Conservation (phyloP, 176 grass and related monocot species). For the Phyllostachys edulis region DNA sequence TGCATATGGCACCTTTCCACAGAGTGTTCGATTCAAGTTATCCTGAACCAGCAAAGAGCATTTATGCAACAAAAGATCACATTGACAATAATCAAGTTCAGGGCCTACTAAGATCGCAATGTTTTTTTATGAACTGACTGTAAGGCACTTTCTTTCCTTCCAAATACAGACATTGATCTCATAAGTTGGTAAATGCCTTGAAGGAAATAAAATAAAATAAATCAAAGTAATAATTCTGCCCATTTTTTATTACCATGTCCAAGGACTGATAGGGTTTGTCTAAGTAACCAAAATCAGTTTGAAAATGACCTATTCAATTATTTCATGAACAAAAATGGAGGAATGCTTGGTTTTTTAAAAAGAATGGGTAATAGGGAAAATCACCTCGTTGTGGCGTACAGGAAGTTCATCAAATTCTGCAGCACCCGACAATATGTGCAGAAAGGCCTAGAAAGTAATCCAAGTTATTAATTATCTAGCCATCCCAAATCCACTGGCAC, state of each 20-base stretch:
- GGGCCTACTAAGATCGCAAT: slow-evolving; percentile 3
- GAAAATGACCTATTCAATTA: background rate
- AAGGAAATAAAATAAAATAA: background rate
- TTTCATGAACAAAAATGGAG: background rate
- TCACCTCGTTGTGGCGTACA: slow-evolving; percentile 96
- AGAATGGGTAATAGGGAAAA: background rate
- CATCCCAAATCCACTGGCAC: slow-evolving; percentile 24
- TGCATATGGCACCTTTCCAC: slow-evolving; percentile 62
- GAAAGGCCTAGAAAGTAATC: slow-evolving; percentile 61
- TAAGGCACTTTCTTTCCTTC: background rate
- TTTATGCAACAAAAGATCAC: slow-evolving; percentile 21
- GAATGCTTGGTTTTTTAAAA: background rate
- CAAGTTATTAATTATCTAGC: slow-evolving; percentile 16
- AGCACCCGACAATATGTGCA: slow-evolving; percentile 83
- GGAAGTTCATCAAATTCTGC: slow-evolving; percentile 95
- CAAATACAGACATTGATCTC: background rate
- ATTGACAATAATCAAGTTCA: slow-evolving; percentile 17
- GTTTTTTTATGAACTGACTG: slow-evolving; percentile 5
- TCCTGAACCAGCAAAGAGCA: slow-evolving; percentile 61
- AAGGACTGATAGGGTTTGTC: slow-evolving; percentile 10
- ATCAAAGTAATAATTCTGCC: background rate
- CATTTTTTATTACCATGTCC: background rate
- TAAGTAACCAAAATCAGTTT: slow-evolving; percentile 4
- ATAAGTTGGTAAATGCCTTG: background rate
- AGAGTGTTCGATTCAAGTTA: slow-evolving; percentile 79